These are phyloP conservation scores for Teunomyces pallodes DNA, from an alignment of 805 yeast species.

Conservation along the genomic window DNA sequence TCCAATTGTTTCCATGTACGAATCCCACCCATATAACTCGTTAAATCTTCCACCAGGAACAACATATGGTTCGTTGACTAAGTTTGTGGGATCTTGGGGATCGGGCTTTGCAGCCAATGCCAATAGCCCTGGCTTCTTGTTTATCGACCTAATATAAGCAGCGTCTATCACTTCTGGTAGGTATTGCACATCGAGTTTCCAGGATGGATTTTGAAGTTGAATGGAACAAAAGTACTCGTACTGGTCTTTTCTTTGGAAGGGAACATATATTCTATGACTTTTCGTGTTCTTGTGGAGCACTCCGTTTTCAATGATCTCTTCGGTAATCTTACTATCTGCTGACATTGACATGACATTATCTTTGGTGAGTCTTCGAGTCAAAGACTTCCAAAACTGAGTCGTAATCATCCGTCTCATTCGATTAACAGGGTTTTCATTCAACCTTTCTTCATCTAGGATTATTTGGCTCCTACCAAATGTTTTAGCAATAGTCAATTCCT, in stretches of 20 bases:
- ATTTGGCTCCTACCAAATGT: conserved; percentile 74
- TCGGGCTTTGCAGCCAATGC: conserved; percentile 71
- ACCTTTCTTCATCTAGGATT: conserved; percentile 76
- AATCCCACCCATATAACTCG: conserved; percentile 98
- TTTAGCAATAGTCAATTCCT: conserved; percentile 85
- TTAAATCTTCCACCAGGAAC: conserved; percentile 98
- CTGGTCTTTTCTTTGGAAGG: conserved; percentile 66
- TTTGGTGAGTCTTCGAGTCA: conserved; percentile 69
- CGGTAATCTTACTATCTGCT: conserved; percentile 68
- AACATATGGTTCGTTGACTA: conserved; percentile 77
- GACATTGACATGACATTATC: conserved; percentile 68
- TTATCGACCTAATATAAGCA: conserved; percentile 71
- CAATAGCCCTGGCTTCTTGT: conserved; percentile 80
- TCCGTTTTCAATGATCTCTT: conserved; percentile 39
- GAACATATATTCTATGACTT: conserved; percentile 76
- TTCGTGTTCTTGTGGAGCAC: conserved; percentile 40
- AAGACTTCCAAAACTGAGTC: conserved; percentile 74
- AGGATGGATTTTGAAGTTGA: conserved; percentile 52
- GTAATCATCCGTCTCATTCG: conserved; percentile 71
- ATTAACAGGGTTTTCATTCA: conserved; percentile 84
- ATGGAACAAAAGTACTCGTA: conserved; percentile 62
- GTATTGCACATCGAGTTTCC: conserved; percentile 68
- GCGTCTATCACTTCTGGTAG: conserved; percentile 75
- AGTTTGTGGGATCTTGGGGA: conserved; percentile 48
- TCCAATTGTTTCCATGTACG: conserved; percentile 88